Percentiles rank a stretch among this genome's conserved stretches.
Evolutionary conservation across 2,329 filamentous ascomycete species (phyloP).

Genomic region (Hypocreales sp.): DNA sequence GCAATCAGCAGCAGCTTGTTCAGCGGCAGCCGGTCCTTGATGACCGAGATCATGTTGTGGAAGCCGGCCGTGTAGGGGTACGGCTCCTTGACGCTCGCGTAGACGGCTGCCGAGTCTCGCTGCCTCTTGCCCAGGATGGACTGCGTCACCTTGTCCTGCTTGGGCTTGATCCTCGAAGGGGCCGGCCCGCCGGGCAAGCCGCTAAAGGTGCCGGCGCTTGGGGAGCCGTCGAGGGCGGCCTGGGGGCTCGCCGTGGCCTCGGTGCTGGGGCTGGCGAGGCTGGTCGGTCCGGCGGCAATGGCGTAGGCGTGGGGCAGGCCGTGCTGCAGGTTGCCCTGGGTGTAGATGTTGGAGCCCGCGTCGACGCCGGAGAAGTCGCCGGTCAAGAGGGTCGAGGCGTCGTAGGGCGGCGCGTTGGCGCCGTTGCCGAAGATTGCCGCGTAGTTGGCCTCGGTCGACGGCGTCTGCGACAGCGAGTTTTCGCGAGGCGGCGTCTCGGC

Average conservation of each 20-base stretch:
- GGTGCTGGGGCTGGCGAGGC: constrained; percentile 47
- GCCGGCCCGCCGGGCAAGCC: constrained; percentile 10
- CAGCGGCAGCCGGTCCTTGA: constrained; percentile 63
- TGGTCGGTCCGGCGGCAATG: constrained; percentile 46
- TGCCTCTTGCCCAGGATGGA: constrained; percentile 41
- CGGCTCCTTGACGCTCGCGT: constrained; percentile 76
- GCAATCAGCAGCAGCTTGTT: constrained; percentile 71
- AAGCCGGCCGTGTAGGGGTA: constrained; percentile 86
- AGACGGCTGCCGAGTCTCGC: constrained; percentile 70
- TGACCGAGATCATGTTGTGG: constrained; percentile 69
- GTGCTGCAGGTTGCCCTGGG: constrained; percentile 43
- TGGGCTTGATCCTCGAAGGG: constrained; percentile 24
- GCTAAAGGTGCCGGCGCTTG: constrained; percentile 14
- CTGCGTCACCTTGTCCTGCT: constrained; percentile 26
- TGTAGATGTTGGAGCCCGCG: constrained; percentile 30
- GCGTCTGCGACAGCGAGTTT: constrained; percentile 27
- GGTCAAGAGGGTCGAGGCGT: constrained; percentile 28
- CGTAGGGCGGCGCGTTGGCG: constrained; percentile 32
- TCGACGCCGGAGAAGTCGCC: constrained; percentile 39
- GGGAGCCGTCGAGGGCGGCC: constrained; percentile 40
- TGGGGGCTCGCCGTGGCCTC: constrained; percentile 47
- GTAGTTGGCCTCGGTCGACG: constrained; percentile 21
- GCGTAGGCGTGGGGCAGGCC: constrained; percentile 50
- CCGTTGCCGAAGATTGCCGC: constrained; percentile 36
- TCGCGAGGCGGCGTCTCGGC: constrained; percentile 67